Percentiles rank a stretch among this genome's conserved stretches.
These are phyloP conservation scores for Gracilaria domingensis DNA, from an alignment of 23 red algal genomes.

Conservation along the genomic window DNA sequence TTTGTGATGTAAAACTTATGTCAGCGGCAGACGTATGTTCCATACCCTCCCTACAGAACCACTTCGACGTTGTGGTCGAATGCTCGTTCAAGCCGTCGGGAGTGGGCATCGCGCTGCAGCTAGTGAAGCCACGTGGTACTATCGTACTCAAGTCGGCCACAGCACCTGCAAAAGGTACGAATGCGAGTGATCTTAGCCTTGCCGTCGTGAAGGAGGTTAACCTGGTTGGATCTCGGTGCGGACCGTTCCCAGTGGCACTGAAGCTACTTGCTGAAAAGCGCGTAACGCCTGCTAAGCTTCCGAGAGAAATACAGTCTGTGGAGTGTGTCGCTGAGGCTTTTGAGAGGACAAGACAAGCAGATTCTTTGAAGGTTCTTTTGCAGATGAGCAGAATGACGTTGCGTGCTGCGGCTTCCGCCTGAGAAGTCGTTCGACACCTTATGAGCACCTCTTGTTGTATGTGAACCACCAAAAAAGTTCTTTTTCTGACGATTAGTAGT, in stretches of 20 bases:
- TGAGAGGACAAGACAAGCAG: not conserved
- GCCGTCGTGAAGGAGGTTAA: conserved; percentile 61
- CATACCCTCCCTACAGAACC: not conserved
- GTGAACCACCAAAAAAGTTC: not conserved
- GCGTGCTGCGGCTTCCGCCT: not conserved
- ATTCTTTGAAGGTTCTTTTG: conserved; percentile 40
- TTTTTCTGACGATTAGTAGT: too few relatives aligned
- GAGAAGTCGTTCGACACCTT: not conserved
- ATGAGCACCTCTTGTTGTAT: not conserved
- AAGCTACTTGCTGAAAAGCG: conserved; percentile 9
- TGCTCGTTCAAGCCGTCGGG: not conserved
- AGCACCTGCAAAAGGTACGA: not conserved
- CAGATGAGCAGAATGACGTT: not conserved
- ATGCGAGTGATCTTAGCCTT: not conserved
- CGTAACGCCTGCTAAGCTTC: not conserved
- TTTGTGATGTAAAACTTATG: not conserved
- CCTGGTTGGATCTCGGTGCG: conserved; percentile 53
- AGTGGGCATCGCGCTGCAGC: conserved; percentile 33
- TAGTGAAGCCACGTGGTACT: conserved; percentile 61
- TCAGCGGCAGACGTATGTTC: not conserved
- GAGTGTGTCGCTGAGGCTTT: not conserved
- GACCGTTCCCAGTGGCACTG: conserved; percentile 54
- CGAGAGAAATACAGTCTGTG: not conserved
- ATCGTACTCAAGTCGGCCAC: conserved; percentile 56
- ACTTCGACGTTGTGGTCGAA: not conserved